Percentiles rank a stretch among this genome's conserved stretches.
Conservation (phyloP, 2,329 filamentous ascomycete species). For the Scleromitrula shiraiana region DNA sequence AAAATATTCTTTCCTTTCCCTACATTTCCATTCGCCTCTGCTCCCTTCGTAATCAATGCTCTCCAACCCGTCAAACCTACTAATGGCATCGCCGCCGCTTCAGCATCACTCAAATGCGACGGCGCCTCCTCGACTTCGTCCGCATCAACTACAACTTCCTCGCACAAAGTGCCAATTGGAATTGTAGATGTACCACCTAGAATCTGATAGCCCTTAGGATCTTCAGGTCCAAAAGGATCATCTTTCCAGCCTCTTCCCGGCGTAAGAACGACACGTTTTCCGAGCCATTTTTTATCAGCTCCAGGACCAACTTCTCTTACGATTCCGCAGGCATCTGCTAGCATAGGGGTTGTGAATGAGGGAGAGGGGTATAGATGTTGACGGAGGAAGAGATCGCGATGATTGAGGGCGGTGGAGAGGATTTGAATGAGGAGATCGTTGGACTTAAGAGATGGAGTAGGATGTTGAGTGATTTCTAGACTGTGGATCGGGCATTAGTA, state of each 20-base stretch:
- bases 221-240: slow-evolving; percentile 66
- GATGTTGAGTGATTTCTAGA: slow-evolving; percentile 51
- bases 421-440: slow-evolving; percentile 69
- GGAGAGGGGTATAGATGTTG: slow-evolving; percentile 85
- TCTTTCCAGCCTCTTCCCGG: slow-evolving; percentile 72
- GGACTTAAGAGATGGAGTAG: slow-evolving; percentile 54
- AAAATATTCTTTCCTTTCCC: slow-evolving; percentile 64
- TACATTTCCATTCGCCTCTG: slow-evolving; percentile 46
- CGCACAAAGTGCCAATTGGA: slow-evolving; percentile 63
- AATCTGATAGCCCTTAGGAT: slow-evolving; percentile 50
- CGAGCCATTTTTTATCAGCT: slow-evolving; percentile 41
- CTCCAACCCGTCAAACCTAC: slow-evolving; percentile 72
- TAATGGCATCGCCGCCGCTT: slow-evolving; percentile 78
- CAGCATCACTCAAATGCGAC: slow-evolving; percentile 58
- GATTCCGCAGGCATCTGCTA: slow-evolving; percentile 74
- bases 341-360: slow-evolving; percentile 68
- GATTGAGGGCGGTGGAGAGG: slow-evolving; percentile 78
- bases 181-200: slow-evolving; percentile 60
- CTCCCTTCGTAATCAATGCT: slow-evolving; percentile 71
- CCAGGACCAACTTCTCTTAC: slow-evolving; percentile 57
- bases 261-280: slow-evolving; percentile 68
- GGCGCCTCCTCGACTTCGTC: slow-evolving; percentile 71
- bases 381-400: slow-evolving; percentile 90
- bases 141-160: slow-evolving; percentile 62
- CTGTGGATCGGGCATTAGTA: slow-evolving; percentile 14